A percentile compares a stretch with the other conserved stretches of the same genome.
Conservation (phyloP, 768 basidiomycete genomes). For the Russula sp. region DNA sequence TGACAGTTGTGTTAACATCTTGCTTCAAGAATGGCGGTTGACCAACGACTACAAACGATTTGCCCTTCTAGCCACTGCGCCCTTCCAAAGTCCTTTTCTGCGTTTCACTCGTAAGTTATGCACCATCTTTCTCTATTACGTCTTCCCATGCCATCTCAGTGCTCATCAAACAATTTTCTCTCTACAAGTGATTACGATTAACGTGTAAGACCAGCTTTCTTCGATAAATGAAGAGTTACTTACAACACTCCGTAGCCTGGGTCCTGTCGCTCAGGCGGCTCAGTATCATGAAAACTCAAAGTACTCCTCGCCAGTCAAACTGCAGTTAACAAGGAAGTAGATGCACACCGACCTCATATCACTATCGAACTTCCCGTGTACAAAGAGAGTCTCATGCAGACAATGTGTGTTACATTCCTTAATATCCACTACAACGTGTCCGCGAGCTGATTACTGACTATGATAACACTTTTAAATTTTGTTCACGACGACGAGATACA, state of each 20-base stretch:
- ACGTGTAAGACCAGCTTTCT: conserved; percentile 48
- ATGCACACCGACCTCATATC: conserved; percentile 65
- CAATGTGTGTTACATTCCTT: conserved; percentile 55
- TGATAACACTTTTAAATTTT: conserved; percentile 50
- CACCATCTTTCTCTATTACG: not conserved
- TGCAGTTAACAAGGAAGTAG: conserved; percentile 58
- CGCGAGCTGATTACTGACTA: not conserved
- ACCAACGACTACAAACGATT: conserved; percentile 66
- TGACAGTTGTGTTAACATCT: conserved; percentile 52
- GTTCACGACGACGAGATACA: conserved; percentile 84
- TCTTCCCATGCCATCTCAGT: not conserved
- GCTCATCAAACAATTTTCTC: conserved; percentile 64
- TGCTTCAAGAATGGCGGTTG: conserved; percentile 64
- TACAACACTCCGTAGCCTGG: conserved; percentile 47
- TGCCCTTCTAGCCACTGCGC: conserved; percentile 58
- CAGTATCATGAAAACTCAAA: conserved; percentile 83
- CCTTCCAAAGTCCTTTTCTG: conserved; percentile 78
- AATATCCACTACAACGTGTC: not conserved
- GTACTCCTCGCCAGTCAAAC: conserved; percentile 73
- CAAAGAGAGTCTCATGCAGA: conserved; percentile 80
- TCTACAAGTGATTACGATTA: conserved; percentile 59
- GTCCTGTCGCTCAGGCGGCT: conserved; percentile 81
- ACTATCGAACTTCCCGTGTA: conserved; percentile 86
- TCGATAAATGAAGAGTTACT: conserved; percentile 13
- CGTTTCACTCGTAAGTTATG: conserved; percentile 69